Conservation (phyloP, 345 rosid species). For the Aquilaria malaccensis region DNA sequence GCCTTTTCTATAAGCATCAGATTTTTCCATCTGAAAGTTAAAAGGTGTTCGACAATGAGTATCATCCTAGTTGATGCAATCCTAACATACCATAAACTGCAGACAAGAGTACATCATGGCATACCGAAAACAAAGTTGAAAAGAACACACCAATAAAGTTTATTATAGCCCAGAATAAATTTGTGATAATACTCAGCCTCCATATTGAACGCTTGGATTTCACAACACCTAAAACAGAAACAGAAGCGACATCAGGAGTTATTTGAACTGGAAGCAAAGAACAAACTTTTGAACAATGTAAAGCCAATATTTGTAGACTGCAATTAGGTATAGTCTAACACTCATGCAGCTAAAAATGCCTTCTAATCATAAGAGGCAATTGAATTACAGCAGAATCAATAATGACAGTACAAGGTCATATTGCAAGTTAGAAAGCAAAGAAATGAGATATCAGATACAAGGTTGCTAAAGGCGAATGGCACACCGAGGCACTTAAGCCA, state of each 20-base stretch:
- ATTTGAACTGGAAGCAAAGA: too few species aligned
- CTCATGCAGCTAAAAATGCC: too few species aligned
- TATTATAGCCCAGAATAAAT: conserved; percentile 64
- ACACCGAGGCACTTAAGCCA: too few species aligned
- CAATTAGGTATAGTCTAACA: too few species aligned
- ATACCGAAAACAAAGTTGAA: conserved; percentile 70
- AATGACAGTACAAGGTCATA: too few species aligned
- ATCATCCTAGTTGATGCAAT: not conserved
- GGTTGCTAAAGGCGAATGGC: too few species aligned
- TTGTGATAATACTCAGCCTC: conserved; percentile 57
- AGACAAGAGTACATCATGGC: not conserved
- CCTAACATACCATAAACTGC: not conserved
- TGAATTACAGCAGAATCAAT: too few species aligned
- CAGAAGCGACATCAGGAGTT: not conserved
- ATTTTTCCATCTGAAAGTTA: conserved; percentile 47
- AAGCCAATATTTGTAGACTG: too few species aligned
- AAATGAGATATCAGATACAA: too few species aligned
- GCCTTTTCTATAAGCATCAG: conserved; percentile 41
- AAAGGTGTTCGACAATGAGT: not conserved
- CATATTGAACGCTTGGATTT: conserved; percentile 53
- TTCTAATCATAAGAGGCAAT: too few species aligned
- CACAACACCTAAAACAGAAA: conserved; percentile 34
- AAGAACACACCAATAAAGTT: conserved; percentile 57
- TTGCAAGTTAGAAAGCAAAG: too few species aligned
- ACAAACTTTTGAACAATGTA: too few species aligned